Evolutionary conservation across 2,329 filamentous ascomycete species (phyloP).

Genomic region (Penicillium sp.): DNA sequence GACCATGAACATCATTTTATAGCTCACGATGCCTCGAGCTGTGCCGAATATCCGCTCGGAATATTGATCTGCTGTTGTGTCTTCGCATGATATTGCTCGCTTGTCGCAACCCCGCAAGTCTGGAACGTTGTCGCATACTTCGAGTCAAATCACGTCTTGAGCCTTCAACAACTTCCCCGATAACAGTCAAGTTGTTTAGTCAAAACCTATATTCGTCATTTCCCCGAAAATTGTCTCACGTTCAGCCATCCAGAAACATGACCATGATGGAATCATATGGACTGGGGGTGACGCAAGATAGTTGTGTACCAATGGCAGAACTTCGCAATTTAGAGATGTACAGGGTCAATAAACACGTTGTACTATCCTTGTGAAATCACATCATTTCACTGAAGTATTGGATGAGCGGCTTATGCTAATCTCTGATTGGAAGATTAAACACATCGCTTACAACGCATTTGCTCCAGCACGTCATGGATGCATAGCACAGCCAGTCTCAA

Average conservation of each 20-base stretch:
- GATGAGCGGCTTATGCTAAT: not conserved
- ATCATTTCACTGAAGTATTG: not conserved
- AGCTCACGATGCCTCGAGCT: not conserved
- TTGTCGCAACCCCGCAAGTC: not conserved
- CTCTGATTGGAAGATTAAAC: not conserved
- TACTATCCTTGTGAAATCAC: not conserved
- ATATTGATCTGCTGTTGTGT: not conserved
- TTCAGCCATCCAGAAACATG: conserved; percentile 6
- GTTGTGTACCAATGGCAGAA: not conserved
- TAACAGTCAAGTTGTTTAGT: not conserved
- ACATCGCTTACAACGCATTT: not conserved
- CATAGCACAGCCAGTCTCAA: not conserved
- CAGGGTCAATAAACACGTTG: not conserved
- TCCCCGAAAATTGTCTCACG: conserved; percentile 14
- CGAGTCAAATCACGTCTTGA: conserved; percentile 5
- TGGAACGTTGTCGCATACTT: conserved; percentile 6
- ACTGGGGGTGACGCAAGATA: conserved; percentile 11
- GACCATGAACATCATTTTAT: not conserved
- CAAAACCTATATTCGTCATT: conserved; percentile 8
- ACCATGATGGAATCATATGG: conserved; percentile 3
- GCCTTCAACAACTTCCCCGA: not conserved
- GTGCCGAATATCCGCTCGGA: conserved; percentile 6
- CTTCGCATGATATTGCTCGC: not conserved
- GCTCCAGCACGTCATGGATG: not conserved
- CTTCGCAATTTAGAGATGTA: not conserved